phyloP scores from a whole-genome alignment of 257 asterid species.

The Jacaranda copaia region DNA sequence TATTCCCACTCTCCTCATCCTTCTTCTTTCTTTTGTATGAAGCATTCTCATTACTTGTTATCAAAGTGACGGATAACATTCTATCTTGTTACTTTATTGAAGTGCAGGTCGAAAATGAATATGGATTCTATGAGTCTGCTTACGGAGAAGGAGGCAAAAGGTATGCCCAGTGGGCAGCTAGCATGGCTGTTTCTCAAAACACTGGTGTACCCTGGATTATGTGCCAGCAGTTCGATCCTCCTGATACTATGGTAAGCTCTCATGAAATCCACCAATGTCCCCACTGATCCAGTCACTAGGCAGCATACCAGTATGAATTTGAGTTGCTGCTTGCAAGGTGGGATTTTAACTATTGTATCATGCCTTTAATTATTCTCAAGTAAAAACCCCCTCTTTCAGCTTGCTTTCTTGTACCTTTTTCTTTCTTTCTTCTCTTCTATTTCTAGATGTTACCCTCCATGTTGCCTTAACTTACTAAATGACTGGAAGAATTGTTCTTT shows the following conservation, averaged over 20 bases:
- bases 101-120: constrained; percentile 91
- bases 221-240: constrained; percentile 94
- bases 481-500: background rate
- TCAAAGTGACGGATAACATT: constrained; percentile 22
- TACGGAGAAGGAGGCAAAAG: constrained; percentile 93
- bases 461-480: constrained; percentile 3
- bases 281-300: background rate
- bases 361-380: constrained; percentile 19
- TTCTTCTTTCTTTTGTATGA: constrained; percentile 24
- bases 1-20: background rate
- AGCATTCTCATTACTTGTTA: constrained; percentile 20
- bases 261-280: constrained; percentile 17
- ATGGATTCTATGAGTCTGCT: constrained; percentile 78
- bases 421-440: background rate
- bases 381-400: background rate
- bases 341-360: constrained; percentile 9
- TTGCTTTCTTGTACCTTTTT: background rate
- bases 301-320: background rate
- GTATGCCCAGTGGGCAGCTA: constrained; percentile 87
- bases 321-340: background rate
- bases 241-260: constrained; percentile 70
- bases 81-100: constrained; percentile 1
- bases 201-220: constrained; percentile 96
- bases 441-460: background rate
- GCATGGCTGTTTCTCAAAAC: constrained; percentile 83